Evolutionary conservation across 2,329 filamentous ascomycete species (phyloP), one percentile per base, ranked within the genome.

Genomic region (Botrytis aclada): DNA sequence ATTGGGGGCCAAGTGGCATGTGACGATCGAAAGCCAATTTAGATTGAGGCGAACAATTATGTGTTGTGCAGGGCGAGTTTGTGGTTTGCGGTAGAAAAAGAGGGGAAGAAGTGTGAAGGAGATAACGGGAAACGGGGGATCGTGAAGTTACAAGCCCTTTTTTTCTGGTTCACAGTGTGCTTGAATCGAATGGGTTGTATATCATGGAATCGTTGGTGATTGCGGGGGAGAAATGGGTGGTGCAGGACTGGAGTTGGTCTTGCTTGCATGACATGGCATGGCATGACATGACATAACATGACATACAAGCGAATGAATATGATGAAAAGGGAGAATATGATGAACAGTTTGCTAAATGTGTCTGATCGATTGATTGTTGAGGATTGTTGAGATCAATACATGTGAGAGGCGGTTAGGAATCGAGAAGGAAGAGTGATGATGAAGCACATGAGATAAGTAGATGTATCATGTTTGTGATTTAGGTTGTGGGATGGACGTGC

Each of bases 1-100:
- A 56, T 67, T 56, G 65, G 65, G 65, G 65, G 65, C 65, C 34
- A 32, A 67, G 65, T 32, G 65, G 65, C 65, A 67, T 67, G 65
- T 67, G 65, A 67, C 14, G 65, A 41, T 67, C n/a, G 1, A 34
- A 43, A 47, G 22, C 41, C 62, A 41, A 65, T 64, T 47, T 32
- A 16, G 41, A 63, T 63, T 63, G 37, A 63, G 60, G 60, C 60
- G 60, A 56, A 62, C 41, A n/a, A 12, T 62, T 41, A 8, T 37
- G 34, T 56, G n/a, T 56, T 34, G 37, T 62, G 60, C 37, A 62
- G 60, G 7, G 51, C 18, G n/a, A 32, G 51, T 56, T 63, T 41
- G 39, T 32, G 62, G n/a, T 43, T 45, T 32, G 22, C 22, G 58
- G 58, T 39, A 37, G 39, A 1, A 18, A 22, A 41, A 39, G 32